Percentiles rank a stretch among this genome's conserved stretches.
phyloP scores from a whole-genome alignment of 441 rosid species.

The Syzygium malaccense region DNA sequence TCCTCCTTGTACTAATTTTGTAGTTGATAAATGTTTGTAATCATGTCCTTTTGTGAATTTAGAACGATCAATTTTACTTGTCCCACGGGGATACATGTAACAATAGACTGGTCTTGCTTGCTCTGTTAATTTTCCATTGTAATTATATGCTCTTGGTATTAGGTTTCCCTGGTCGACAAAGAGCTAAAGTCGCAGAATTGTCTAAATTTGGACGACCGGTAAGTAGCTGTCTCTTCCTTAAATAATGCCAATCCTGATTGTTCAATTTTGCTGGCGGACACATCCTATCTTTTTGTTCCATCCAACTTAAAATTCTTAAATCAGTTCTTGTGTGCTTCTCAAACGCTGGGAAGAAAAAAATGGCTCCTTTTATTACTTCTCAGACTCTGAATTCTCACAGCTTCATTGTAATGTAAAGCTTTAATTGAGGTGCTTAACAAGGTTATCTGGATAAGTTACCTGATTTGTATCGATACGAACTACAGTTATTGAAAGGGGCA shows the following conservation, averaged over 20 bases:
- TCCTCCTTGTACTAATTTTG: neutral
- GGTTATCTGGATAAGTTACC: neutral
- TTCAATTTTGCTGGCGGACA: neutral
- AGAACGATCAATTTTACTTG: neutral
- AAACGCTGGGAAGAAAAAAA: neutral
- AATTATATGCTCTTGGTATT: neutral
- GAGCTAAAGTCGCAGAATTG: slow-evolving; percentile 52
- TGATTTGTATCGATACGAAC: neutral
- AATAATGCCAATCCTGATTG: neutral
- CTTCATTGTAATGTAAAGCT: neutral
- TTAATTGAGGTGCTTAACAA: neutral
- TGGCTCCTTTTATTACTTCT: neutral
- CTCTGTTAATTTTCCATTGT: neutral
- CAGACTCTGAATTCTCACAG: neutral
- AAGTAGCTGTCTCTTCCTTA: slow-evolving; percentile 18
- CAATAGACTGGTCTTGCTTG: neutral
- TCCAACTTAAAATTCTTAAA: neutral
- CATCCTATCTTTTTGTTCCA: neutral
- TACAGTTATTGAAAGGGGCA: neutral
- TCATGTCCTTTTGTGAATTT: neutral
- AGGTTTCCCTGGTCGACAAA: slow-evolving; percentile 59
- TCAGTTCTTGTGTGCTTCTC: neutral
- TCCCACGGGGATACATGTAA: neutral
- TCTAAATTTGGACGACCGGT: slow-evolving; percentile 70
- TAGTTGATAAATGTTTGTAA: neutral